Conservation (phyloP, 768 basidiomycete species). For the Boletellus ananiceps region DNA sequence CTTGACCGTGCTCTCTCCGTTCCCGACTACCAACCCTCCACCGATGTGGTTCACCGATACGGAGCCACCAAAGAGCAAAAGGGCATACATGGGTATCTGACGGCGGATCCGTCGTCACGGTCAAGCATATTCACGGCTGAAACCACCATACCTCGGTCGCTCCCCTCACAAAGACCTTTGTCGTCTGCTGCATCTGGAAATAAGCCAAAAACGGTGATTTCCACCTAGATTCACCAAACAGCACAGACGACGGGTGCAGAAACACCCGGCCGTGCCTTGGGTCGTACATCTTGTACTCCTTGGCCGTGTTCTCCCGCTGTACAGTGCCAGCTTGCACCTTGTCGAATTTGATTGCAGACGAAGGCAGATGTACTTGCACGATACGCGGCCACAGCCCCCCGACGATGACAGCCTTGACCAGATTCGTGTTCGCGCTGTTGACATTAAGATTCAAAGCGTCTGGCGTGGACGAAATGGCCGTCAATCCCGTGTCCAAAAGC, state of each 20-base stretch:
- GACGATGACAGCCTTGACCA: conserved; percentile 80
- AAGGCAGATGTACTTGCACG: conserved; percentile 70
- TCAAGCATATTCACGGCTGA: neutral
- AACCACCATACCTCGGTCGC: conserved; percentile 68
- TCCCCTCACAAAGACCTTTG: conserved; percentile 81
- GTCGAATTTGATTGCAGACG: conserved; percentile 76
- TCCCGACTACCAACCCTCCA: conserved; percentile 67
- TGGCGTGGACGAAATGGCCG: conserved; percentile 45
- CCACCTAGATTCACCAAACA: conserved; percentile 72
- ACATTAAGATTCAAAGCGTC: conserved; percentile 51
- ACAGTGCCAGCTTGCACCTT: conserved; percentile 79
- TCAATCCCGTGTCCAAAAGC: conserved; percentile 67
- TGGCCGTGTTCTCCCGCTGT: conserved; percentile 78
- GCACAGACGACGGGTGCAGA: conserved; percentile 75
- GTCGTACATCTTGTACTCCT: conserved; percentile 82
- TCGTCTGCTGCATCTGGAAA: conserved; percentile 78
- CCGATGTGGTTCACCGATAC: conserved; percentile 75
- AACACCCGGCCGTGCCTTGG: conserved; percentile 61
- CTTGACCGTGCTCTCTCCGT: conserved; percentile 50
- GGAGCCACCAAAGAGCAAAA: conserved; percentile 79
- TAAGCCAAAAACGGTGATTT: conserved; percentile 77
- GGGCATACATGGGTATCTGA: conserved; percentile 82
- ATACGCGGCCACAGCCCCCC: conserved; percentile 87
- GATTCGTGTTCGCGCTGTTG: conserved; percentile 62
- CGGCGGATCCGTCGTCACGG: neutral